A percentile compares a stretch with the other conserved stretches of the same genome.
These are phyloP conservation scores for Brettanomyces bruxellensis DNA, from an alignment of 805 yeast genomes.

Conservation along the genomic window DNA sequence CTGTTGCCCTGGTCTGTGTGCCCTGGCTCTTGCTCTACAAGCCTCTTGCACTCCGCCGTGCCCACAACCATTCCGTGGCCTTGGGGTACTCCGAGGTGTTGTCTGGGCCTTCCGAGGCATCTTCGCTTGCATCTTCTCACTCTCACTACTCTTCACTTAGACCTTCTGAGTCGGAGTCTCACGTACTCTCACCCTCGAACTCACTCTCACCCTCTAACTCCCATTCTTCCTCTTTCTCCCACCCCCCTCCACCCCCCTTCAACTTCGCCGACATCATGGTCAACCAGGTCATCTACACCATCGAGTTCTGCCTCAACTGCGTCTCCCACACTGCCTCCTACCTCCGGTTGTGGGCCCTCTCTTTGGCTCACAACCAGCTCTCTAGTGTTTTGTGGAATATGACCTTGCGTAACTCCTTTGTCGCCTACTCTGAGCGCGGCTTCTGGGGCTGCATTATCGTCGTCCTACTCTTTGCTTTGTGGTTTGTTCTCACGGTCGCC, in stretches of 20 bases:
- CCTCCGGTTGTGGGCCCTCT: constrained; percentile 69
- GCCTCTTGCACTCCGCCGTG: constrained; percentile 37
- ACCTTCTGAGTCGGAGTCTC: too few relatives aligned
- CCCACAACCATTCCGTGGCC: constrained; percentile 41
- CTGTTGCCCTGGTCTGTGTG: constrained; percentile 57
- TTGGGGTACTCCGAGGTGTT: constrained; percentile 45
- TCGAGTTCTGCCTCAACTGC: constrained; percentile 72
- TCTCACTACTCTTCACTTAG: constrained; percentile 5
- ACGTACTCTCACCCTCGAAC: too few relatives aligned
- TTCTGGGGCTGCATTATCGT: constrained; percentile 46
- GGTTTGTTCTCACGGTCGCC: constrained; percentile 64
- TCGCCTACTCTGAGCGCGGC: constrained; percentile 37
- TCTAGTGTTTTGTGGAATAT: constrained; percentile 68
- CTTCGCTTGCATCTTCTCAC: too few relatives aligned
- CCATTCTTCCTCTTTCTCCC: too few relatives aligned
- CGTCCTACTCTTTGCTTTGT: constrained; percentile 57
- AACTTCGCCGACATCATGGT: constrained; percentile 63
- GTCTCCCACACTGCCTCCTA: constrained; percentile 77
- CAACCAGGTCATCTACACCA: constrained; percentile 74
- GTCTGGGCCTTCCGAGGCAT: not conserved
- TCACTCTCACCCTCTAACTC: too few relatives aligned
- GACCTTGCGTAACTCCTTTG: constrained; percentile 59
- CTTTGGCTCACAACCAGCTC: constrained; percentile 72
- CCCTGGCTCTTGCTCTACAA: constrained; percentile 66
- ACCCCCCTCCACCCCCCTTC: constrained; percentile 8